Evolutionary conservation across 148 eudicot genomes (phyloP).

Genomic region (Silene uniflora): DNA sequence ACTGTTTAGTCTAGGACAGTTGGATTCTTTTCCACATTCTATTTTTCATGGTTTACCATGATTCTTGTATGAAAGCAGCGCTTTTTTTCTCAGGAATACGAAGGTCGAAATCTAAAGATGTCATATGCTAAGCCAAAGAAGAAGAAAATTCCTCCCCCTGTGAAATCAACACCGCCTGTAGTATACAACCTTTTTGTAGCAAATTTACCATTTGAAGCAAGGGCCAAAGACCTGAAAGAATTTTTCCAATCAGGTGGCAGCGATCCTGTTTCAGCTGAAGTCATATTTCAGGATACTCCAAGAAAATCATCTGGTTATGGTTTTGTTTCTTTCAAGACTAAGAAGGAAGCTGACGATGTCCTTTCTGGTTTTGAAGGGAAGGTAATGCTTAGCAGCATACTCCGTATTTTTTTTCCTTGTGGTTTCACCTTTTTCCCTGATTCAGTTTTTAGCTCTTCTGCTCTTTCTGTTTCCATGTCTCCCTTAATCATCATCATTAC

Average conservation of each 20-base stretch:
- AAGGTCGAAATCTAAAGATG: constrained; percentile 67
- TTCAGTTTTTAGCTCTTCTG: not conserved
- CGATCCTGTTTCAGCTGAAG: constrained; percentile 59
- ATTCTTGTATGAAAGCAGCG: not conserved
- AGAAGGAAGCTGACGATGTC: constrained; percentile 78
- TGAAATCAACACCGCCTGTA: constrained; percentile 42
- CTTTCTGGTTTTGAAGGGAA: constrained; percentile 61
- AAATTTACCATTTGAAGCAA: constrained; percentile 65
- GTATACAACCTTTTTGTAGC: constrained; percentile 70
- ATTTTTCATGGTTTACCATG: not conserved
- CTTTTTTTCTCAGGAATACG: constrained; percentile 50
- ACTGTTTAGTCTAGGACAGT: not conserved
- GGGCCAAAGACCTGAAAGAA: constrained; percentile 66
- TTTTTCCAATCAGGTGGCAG: constrained; percentile 54
- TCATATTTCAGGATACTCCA: constrained; percentile 60
- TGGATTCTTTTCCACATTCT: not conserved
- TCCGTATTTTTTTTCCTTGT: not conserved
- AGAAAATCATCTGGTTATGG: constrained; percentile 84
- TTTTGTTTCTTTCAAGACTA: constrained; percentile 73
- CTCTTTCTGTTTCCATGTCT: not conserved
- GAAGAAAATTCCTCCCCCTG: constrained; percentile 34
- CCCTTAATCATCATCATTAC: not conserved
- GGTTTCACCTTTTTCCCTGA: not conserved
- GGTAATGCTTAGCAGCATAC: constrained; percentile 43
- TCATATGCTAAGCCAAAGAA: constrained; percentile 64